Evolutionary conservation across 2,329 filamentous ascomycete species (phyloP).

Genomic region (Fusarium sambucinum): DNA sequence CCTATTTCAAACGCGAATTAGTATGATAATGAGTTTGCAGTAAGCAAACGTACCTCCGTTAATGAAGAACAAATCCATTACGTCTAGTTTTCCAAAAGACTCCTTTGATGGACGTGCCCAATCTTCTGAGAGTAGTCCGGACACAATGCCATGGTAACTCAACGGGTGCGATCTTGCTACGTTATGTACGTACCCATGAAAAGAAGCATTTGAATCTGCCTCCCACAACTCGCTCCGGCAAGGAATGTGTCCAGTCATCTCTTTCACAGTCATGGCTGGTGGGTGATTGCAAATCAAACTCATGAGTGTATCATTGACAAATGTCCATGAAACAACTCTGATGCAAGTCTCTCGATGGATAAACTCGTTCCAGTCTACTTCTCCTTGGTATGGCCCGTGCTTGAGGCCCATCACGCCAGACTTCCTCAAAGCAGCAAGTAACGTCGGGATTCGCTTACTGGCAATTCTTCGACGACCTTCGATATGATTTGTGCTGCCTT

Average conservation of each 20-base stretch:
- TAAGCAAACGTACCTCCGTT: neutral
- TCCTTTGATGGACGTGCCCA: neutral
- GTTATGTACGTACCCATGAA: neutral
- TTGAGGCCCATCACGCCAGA: neutral
- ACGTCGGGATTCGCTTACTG: slow-evolving; percentile 11
- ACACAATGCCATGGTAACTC: neutral
- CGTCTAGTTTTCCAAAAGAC: neutral
- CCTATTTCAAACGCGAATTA: neutral
- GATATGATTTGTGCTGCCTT: slow-evolving; percentile 12
- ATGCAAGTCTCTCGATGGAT: slow-evolving; percentile 33
- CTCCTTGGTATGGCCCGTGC: neutral
- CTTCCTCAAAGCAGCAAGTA: slow-evolving; percentile 19
- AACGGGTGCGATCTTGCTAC: neutral
- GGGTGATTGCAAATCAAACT: slow-evolving; percentile 29
- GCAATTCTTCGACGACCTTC: slow-evolving; percentile 17
- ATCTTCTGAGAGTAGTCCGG: slow-evolving; percentile 11
- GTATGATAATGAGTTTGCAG: fast-evolving
- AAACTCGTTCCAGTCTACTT: slow-evolving; percentile 15
- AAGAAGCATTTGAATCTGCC: slow-evolving; percentile 1
- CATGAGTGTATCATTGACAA: slow-evolving; percentile 19
- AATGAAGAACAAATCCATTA: slow-evolving; percentile 11
- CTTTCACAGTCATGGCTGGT: slow-evolving; percentile 15
- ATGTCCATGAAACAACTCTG: slow-evolving; percentile 31
- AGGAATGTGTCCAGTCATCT: slow-evolving; percentile 34
- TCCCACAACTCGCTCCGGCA: slow-evolving; percentile 31